Conservation (phyloP, 768 basidiomycete species). For the Daedaleopsis nitida region DNA sequence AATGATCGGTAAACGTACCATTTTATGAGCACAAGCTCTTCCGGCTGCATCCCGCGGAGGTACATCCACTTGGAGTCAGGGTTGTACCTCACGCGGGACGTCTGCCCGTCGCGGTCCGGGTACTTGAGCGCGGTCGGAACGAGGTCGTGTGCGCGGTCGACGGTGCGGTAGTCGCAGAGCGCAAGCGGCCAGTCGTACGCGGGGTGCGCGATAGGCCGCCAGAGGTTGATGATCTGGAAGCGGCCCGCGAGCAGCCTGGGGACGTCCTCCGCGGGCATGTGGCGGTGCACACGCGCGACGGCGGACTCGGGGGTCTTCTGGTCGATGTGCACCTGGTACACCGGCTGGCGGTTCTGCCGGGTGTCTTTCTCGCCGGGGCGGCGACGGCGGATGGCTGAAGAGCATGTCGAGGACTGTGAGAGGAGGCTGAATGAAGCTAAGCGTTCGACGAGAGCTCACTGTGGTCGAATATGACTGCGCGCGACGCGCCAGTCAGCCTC, state of each 20-base stretch:
- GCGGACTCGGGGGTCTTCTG: slow-evolving; percentile 47
- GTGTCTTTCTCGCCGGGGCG: slow-evolving; percentile 38
- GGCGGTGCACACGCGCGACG: slow-evolving; percentile 42
- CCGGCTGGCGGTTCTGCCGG: slow-evolving; percentile 46
- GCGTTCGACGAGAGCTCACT: slow-evolving; percentile 41
- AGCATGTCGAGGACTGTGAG: neutral
- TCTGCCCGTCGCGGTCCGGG: slow-evolving; percentile 44
- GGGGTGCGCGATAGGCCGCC: slow-evolving; percentile 50
- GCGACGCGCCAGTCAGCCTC: slow-evolving; percentile 57
- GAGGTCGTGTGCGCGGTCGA: slow-evolving; percentile 41
- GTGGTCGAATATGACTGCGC: slow-evolving; percentile 66
- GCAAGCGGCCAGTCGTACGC: slow-evolving; percentile 51
- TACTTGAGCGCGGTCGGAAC: slow-evolving; percentile 39
- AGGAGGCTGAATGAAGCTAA: too few species aligned
- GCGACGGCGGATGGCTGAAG: slow-evolving; percentile 44
- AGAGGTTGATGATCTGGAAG: slow-evolving; percentile 57
- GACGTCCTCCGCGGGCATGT: slow-evolving; percentile 43
- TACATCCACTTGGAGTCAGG: slow-evolving; percentile 48
- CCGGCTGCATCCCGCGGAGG: slow-evolving; percentile 42
- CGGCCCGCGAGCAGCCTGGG: slow-evolving; percentile 40
- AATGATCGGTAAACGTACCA: slow-evolving; percentile 41
- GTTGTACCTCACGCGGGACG: slow-evolving; percentile 39
- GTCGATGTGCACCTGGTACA: slow-evolving; percentile 46
- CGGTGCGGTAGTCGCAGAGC: slow-evolving; percentile 47
- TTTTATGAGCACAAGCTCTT: slow-evolving; percentile 50